phyloP scores from a whole-genome alignment of 768 basidiomycete genomes.

The Kwoniella pini region DNA sequence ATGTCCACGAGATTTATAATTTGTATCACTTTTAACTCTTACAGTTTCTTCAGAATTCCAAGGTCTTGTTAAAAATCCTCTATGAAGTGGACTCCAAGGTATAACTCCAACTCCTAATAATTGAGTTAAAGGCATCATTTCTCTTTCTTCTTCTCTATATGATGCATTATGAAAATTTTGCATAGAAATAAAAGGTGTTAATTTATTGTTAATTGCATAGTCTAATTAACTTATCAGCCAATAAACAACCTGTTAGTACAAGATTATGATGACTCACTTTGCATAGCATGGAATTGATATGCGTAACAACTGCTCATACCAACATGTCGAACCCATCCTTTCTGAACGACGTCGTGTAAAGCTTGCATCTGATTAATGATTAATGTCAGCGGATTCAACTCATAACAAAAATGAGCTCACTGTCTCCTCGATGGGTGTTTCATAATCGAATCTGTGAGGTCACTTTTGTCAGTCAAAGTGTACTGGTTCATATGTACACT shows the following conservation, averaged over 20 bases:
- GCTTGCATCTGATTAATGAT: conserved; percentile 60
- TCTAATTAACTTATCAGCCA: conserved; percentile 46
- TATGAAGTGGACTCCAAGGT: conserved; percentile 61
- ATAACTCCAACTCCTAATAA: conserved; percentile 62
- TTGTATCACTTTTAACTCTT: conserved; percentile 11
- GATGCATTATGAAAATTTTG: conserved; percentile 67
- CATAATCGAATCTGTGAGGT: conserved; percentile 57
- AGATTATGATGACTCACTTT: conserved; percentile 33
- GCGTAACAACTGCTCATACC: conserved; percentile 55
- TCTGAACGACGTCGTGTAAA: conserved; percentile 67
- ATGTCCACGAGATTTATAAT: conserved; percentile 6
- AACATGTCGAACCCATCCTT: conserved; percentile 63
- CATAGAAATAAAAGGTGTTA: conserved; percentile 68
- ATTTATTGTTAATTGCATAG: conserved; percentile 65
- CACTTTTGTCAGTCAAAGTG: too few relatives aligned
- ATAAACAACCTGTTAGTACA: background rate
- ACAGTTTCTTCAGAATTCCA: conserved; percentile 18
- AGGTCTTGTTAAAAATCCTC: conserved; percentile 30
- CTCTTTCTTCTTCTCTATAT: conserved; percentile 61
- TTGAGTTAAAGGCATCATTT: conserved; percentile 48
- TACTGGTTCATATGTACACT: background rate
- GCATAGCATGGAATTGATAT: conserved; percentile 51
- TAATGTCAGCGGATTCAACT: background rate
- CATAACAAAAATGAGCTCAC: conserved; percentile 4
- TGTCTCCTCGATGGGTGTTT: conserved; percentile 64